phyloP scores from a whole-genome alignment of 1,284 basidiomycete species.

The Irpex sp. region DNA sequence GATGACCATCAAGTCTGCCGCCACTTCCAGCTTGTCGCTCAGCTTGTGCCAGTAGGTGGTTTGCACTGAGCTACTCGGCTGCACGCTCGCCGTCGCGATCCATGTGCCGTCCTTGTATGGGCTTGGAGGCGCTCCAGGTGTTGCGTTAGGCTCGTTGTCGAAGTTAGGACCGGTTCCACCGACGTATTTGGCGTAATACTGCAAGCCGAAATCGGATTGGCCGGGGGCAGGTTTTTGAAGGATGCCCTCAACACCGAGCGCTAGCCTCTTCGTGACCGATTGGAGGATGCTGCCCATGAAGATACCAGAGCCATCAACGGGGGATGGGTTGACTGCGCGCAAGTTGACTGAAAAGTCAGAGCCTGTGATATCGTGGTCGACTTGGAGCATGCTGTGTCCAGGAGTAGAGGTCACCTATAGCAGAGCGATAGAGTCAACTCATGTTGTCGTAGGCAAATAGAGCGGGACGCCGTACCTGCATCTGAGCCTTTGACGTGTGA shows the following conservation, averaged over 20 bases:
- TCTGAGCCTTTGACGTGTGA: slow-evolving; percentile 79
- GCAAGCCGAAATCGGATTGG: slow-evolving; percentile 72
- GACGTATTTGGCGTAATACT: slow-evolving; percentile 83
- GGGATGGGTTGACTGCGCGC: slow-evolving; percentile 93
- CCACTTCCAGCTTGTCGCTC: slow-evolving; percentile 97
- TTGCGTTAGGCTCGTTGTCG: slow-evolving; percentile 1
- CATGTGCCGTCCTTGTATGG: slow-evolving; percentile 52
- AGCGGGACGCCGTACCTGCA: slow-evolving; percentile 3
- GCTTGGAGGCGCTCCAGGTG: slow-evolving; percentile 35
- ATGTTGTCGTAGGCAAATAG: not conserved
- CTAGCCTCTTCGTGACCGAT: slow-evolving; percentile 90
- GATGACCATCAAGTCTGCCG: slow-evolving; percentile 87
- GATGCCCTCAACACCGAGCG: slow-evolving; percentile 88
- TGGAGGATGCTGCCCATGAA: slow-evolving; percentile 94
- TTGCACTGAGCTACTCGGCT: slow-evolving; percentile 84
- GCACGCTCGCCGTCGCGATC: slow-evolving; percentile 93
- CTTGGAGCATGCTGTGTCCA: slow-evolving; percentile 85
- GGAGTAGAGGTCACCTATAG: slow-evolving; percentile 59
- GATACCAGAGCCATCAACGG: slow-evolving; percentile 87
- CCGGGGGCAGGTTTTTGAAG: slow-evolving; percentile 79
- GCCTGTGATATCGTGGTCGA: slow-evolving; percentile 95
- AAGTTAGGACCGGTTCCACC: slow-evolving; percentile 31
- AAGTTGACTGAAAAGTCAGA: slow-evolving; percentile 85
- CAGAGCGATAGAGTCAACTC: not conserved
- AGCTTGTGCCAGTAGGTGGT: slow-evolving; percentile 97